Evolutionary conservation across 208 protist genomes (phyloP).

Genomic region (Porcisia hertigi): DNA sequence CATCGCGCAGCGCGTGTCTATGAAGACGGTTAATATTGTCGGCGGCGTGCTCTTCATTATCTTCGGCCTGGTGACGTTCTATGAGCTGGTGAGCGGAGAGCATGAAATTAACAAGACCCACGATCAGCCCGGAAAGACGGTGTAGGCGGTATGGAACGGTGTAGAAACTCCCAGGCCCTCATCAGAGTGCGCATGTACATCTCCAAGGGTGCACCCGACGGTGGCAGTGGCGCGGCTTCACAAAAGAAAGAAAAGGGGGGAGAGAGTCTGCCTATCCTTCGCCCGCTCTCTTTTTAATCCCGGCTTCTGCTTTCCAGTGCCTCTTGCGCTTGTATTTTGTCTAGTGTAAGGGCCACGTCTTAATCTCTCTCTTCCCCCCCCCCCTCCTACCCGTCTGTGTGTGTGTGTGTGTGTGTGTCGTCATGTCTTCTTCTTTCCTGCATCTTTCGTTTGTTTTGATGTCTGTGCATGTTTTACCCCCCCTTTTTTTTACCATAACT

Average conservation of each 20-base stretch:
- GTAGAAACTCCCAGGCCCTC: too few species aligned
- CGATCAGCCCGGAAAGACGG: background rate
- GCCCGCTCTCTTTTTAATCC: too few species aligned
- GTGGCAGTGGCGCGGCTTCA: background rate
- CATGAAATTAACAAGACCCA: conserved; percentile 37
- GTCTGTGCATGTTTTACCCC: background rate
- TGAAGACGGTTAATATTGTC: conserved; percentile 75
- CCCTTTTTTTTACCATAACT: background rate
- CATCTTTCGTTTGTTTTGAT: background rate
- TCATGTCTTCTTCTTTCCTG: background rate
- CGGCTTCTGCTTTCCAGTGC: too few species aligned
- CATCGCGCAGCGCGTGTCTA: conserved; percentile 78
- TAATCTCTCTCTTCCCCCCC: too few species aligned
- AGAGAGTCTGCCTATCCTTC: too few species aligned
- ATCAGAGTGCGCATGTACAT: background rate
- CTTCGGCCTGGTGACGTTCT: conserved; percentile 69
- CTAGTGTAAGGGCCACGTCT: too few species aligned
- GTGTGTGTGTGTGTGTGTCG: too few species aligned
- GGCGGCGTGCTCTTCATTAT: conserved; percentile 84
- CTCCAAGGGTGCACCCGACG: background rate
- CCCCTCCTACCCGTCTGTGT: too few species aligned
- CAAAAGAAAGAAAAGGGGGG: too few species aligned
- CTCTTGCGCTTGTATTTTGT: too few species aligned
- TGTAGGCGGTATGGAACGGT: background rate
- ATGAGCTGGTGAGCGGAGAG: conserved; percentile 47